Conservation (phyloP, 495 filamentous ascomycete genomes). For the Trichoderma orchidacearum region DNA sequence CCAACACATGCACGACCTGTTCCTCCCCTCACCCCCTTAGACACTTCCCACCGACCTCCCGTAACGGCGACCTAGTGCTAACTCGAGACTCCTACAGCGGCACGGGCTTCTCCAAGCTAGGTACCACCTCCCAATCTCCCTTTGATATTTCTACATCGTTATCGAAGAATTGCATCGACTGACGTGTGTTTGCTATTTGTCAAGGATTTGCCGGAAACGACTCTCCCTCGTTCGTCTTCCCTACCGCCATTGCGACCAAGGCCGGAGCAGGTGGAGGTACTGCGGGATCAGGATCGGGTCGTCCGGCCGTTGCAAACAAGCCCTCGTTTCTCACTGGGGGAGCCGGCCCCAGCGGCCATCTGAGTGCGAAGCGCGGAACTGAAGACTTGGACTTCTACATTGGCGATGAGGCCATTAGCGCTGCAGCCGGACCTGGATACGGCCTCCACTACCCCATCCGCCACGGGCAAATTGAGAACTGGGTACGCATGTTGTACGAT, state of each 20-base stretch:
- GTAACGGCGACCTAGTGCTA: neutral
- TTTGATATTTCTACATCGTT: neutral
- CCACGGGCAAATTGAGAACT: slow-evolving; percentile 97
- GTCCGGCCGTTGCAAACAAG: slow-evolving; percentile 84
- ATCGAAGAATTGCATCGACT: neutral
- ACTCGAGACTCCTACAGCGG: slow-evolving; percentile 44
- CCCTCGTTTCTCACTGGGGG: slow-evolving; percentile 90
- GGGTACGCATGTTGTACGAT: slow-evolving; percentile 39
- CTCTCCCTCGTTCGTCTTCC: slow-evolving; percentile 97
- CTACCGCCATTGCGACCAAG: slow-evolving; percentile 95
- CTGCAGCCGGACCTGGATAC: slow-evolving; percentile 77
- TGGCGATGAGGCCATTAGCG: slow-evolving; percentile 85
- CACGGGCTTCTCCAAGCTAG: slow-evolving; percentile 97
- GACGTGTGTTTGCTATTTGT: slow-evolving; percentile 3
- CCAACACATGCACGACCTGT: neutral
- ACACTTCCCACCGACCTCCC: neutral
- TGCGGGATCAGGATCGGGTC: slow-evolving; percentile 66
- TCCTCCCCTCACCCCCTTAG: slow-evolving; percentile 10
- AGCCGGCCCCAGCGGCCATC: slow-evolving; percentile 63
- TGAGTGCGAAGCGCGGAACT: slow-evolving; percentile 86
- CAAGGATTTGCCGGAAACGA: slow-evolving; percentile 98
- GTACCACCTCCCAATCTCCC: slow-evolving; percentile 31
- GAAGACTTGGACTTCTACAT: slow-evolving; percentile 99
- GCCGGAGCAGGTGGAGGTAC: slow-evolving; percentile 50
- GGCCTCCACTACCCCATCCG: slow-evolving; percentile 93